phyloP scores from a whole-genome alignment of 1,139 yeast genomes.

The Yamadazyma diospyri region DNA sequence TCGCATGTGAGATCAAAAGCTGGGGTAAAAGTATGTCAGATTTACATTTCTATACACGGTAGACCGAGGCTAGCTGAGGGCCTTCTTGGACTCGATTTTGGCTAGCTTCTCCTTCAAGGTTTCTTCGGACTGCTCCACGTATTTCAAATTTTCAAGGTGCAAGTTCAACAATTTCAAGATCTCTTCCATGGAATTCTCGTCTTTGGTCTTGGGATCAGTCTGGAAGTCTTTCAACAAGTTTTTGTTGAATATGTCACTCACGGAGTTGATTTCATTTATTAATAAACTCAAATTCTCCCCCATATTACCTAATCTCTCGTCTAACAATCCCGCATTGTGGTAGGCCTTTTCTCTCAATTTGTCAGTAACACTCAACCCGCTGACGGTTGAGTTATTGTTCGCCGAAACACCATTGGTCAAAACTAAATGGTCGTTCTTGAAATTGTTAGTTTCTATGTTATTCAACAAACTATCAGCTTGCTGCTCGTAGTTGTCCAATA shows the following conservation, averaged over 20 bases:
- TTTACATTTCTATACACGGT: neutral
- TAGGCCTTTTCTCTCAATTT: conserved; percentile 90
- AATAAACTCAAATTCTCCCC: conserved; percentile 74
- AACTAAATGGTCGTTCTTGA: conserved; percentile 13
- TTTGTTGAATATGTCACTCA: conserved; percentile 78
- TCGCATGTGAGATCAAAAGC: conserved; percentile 3
- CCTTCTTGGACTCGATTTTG: conserved; percentile 17
- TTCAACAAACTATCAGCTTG: conserved; percentile 67
- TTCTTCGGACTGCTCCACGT: conserved; percentile 74
- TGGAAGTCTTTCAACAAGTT: conserved; percentile 31
- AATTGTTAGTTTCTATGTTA: conserved; percentile 31
- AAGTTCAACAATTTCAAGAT: conserved; percentile 80
- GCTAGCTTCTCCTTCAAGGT: conserved; percentile 64
- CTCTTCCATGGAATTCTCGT: conserved; percentile 53
- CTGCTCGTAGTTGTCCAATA: conserved; percentile 79
- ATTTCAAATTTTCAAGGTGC: conserved; percentile 85
- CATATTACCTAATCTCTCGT: conserved; percentile 73
- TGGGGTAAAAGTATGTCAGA: conserved; percentile 2
- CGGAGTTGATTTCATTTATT: conserved; percentile 81
- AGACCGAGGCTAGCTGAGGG: too few relatives aligned
- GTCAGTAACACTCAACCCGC: conserved; percentile 52
- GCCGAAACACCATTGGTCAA: conserved; percentile 5
- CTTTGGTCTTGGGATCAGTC: conserved; percentile 16
- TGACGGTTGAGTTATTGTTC: conserved; percentile 6
- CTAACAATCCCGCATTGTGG: conserved; percentile 79